Base-by-base conservation (phyloP, 208 protist genomes). In the Wallacemonas sp. region DNA sequence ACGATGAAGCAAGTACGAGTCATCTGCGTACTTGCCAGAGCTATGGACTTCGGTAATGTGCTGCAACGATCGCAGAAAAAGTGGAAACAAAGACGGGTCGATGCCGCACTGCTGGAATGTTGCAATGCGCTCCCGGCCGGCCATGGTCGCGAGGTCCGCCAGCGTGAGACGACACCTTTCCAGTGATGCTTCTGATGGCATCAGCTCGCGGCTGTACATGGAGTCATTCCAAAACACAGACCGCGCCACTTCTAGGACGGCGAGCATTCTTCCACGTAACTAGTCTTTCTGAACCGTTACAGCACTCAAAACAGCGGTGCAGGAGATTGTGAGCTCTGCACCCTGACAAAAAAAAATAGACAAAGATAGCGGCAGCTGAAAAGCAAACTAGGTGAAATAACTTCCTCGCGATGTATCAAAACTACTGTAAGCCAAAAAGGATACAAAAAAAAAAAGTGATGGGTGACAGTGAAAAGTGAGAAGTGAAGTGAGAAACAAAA, bases 161-260 rank as follows among this genome's bases (percentile, higher is more conserved):
- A 93, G 68, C 26, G 73, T 80, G 54, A 68, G 78, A 15, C 62
- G 62, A 68, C 75, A 90, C 65, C 73, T 84, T 62, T 80, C 72
- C 56, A 95, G 65, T 0, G 70, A 68, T 47, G 70, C 84, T 38
- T 91, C 82, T 4, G 84, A 82, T 15, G 90, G 90, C 26, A 93
- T 74, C 31, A 85, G 60, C 30, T 76, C 66, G 41, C 78, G 46
- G 45, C 86, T 76, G 36, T 77, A 91, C 38, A 82, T 80, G 27
- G 58, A 45, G 70, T 93, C 84, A 75, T 88, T 88, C 81, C 84
- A 91, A 73, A 93, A 93, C n/a, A 95, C 75, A 46, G 88, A 72
- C 63, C 80, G 78, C 8, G 77, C 85, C 36, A 92, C 81, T 34
- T 84, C 81, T 34, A 87, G 76, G 41, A 92, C 81, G 15, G 77